These are phyloP conservation scores for Eleusine coracana DNA, from an alignment of 176 grass and related monocot species.

Conservation along the genomic window DNA sequence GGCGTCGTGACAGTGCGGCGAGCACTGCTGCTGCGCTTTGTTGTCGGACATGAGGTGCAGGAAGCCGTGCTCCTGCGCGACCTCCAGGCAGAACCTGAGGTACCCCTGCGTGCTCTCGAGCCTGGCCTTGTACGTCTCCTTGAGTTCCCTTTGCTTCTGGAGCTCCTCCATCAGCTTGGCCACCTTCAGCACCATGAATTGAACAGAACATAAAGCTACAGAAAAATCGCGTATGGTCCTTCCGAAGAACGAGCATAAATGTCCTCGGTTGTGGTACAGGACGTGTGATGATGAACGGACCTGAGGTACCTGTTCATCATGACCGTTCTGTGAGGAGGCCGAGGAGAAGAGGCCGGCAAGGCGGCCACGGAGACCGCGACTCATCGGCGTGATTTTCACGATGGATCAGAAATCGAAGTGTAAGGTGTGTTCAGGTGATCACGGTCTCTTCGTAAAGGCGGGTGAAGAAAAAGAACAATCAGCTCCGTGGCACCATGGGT, in stretches of 20 bases:
- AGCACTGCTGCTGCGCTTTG: background rate
- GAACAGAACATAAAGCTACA: background rate
- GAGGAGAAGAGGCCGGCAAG: slow-evolving; percentile 44
- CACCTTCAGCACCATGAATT: slow-evolving; percentile 3
- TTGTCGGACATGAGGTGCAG: slow-evolving; percentile 51
- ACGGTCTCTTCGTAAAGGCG: background rate
- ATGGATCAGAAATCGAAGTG: background rate
- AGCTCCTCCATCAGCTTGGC: slow-evolving; percentile 51
- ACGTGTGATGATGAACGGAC: background rate
- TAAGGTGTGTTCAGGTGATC: background rate
- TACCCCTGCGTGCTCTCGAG: slow-evolving; percentile 67
- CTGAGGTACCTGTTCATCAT: slow-evolving; percentile 23
- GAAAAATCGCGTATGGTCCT: background rate
- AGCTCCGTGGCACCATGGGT: background rate
- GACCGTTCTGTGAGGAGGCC: background rate
- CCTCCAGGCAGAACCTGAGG: slow-evolving; percentile 61
- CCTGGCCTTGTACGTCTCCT: slow-evolving; percentile 58
- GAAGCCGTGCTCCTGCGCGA: slow-evolving; percentile 61
- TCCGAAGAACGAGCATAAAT: background rate
- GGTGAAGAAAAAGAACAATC: background rate
- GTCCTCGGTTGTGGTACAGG: background rate
- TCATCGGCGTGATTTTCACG: slow-evolving; percentile 1
- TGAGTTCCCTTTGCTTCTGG: slow-evolving; percentile 50
- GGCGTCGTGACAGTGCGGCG: background rate
- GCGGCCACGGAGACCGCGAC: slow-evolving; percentile 34